Evolutionary conservation across 1,284 basidiomycete species (phyloP).

Genomic region (Pseudozyma sp.): DNA sequence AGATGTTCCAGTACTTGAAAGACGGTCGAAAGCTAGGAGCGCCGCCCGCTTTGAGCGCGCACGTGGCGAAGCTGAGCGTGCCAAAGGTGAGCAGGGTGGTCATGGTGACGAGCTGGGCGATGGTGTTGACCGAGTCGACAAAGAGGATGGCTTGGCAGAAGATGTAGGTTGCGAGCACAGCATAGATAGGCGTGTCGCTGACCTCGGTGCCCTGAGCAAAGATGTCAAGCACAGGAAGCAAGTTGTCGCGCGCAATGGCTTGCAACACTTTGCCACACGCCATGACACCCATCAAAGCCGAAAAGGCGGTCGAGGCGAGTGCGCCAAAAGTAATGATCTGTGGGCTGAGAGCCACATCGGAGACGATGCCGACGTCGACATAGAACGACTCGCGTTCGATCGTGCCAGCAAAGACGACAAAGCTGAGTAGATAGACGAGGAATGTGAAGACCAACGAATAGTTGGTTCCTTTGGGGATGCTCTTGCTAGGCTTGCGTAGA

Average conservation of each 20-base stretch:
- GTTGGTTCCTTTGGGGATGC: conserved; percentile 68
- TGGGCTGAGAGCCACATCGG: conserved; percentile 64
- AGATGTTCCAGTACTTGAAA: conserved; percentile 69
- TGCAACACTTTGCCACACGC: conserved; percentile 67
- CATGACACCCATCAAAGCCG: conserved; percentile 67
- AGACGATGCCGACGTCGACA: conserved; percentile 63
- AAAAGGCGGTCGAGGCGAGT: conserved; percentile 66
- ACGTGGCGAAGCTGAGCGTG: conserved; percentile 65
- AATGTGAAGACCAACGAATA: conserved; percentile 67
- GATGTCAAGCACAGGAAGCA: conserved; percentile 61
- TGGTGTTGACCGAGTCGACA: conserved; percentile 67
- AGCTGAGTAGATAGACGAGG: conserved; percentile 57
- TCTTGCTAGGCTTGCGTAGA: conserved; percentile 67
- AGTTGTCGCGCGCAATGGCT: conserved; percentile 66
- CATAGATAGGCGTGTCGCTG: conserved; percentile 64
- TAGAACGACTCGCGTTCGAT: conserved; percentile 65
- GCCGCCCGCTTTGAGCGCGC: conserved; percentile 67
- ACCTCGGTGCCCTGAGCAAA: conserved; percentile 66
- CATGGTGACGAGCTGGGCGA: conserved; percentile 68
- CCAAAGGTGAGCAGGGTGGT: conserved; percentile 67
- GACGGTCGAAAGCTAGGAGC: conserved; percentile 67
- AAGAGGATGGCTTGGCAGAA: conserved; percentile 64
- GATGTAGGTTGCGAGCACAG: conserved; percentile 62
- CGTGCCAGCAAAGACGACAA: conserved; percentile 65
- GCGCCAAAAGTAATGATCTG: conserved; percentile 65